Percentiles rank a stretch among this genome's conserved stretches.
Evolutionary conservation across 768 basidiomycete genomes (phyloP).

Genomic region (Strobilomyces confusus): DNA sequence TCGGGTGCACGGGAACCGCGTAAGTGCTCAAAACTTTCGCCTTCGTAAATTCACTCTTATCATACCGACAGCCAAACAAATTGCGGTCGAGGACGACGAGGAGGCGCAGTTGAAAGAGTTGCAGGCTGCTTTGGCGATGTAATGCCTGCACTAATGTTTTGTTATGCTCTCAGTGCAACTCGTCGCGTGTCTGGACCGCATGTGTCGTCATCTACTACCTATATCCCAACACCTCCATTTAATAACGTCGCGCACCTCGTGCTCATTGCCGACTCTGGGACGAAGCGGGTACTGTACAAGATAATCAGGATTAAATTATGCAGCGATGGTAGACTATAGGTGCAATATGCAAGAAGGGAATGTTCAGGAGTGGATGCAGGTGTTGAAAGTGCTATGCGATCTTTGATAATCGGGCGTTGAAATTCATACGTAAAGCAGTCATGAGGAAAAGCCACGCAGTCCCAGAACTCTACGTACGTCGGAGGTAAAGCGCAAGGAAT

Average conservation of each 20-base stretch:
- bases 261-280: slow-evolving; percentile 20
- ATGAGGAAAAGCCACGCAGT: slow-evolving; percentile 50
- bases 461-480: slow-evolving; percentile 94
- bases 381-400: slow-evolving; percentile 22
- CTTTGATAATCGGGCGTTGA: slow-evolving; percentile 9
- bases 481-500: slow-evolving; percentile 91
- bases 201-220: slow-evolving; percentile 29
- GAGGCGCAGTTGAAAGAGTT: slow-evolving; percentile 84
- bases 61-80: slow-evolving; percentile 26
- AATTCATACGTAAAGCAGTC: slow-evolving; percentile 8
- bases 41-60: slow-evolving; percentile 2
- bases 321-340: slow-evolving; percentile 28
- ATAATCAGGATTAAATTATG: slow-evolving; percentile 39
- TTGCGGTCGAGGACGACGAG: slow-evolving; percentile 82
- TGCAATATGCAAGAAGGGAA: slow-evolving; percentile 26
- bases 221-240: slow-evolving; percentile 32
- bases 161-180: slow-evolving; percentile 2
- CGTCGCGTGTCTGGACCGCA: slow-evolving; percentile 9
- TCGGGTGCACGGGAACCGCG: slow-evolving; percentile 50
- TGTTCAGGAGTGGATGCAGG: slow-evolving; percentile 21
- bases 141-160: slow-evolving; percentile 20
- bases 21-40: slow-evolving; percentile 31
- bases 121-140: slow-evolving; percentile 87
- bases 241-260: slow-evolving; percentile 24
- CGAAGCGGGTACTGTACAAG: slow-evolving; percentile 32